Evolutionary conservation across 1,284 basidiomycete species (phyloP), one percentile per base, ranked within the genome.

Genomic region (Crepidotus sp.): DNA sequence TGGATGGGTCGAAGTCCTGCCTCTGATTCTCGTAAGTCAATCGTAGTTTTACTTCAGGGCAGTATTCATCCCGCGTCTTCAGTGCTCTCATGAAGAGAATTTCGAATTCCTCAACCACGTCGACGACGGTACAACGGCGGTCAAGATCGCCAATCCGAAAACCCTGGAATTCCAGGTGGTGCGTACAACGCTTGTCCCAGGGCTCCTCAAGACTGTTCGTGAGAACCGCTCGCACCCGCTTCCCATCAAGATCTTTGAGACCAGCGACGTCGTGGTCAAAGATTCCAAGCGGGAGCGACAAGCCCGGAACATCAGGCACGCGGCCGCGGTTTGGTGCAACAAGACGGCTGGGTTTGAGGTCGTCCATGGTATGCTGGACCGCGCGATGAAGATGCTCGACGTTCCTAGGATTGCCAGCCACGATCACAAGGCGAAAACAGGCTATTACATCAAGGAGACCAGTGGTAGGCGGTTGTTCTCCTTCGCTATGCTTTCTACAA

Each of bases 81-180:
- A 94, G 85, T 98, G 96, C 68, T 95, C 92, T 14, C 91, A 95
- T 61, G 95, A 98, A 62, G 95, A 99, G 66, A 98, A 98, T 69
- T 99, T 96, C 60, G 82, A 78, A 38, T 94, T 82, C 71, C 72
- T 99, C 52, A 94, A 96, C 66, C 83, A 83, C 48, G 62, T 70
- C 38, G 95, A 98, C 62, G 83, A 90, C 50, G 82, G 83, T 22
- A 77, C 76, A 36, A 73, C 76, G 26, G 95, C 87, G 7, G 82
- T 98, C 54, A 85, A 86, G 46, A 87, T 98, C 51, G 92, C 86
- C 46, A 99, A 99, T 65, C 95, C 95, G 1, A 97, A 97, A 67
- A 93, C 95, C 30, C 76, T 92, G 53, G 96, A 98, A 65, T 98
- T 96, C 69, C 95, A 98, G 67, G 88, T 98, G 50, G 93, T 98